Evolutionary conservation across 768 basidiomycete species (phyloP).

Genomic region (Russula virescens): DNA sequence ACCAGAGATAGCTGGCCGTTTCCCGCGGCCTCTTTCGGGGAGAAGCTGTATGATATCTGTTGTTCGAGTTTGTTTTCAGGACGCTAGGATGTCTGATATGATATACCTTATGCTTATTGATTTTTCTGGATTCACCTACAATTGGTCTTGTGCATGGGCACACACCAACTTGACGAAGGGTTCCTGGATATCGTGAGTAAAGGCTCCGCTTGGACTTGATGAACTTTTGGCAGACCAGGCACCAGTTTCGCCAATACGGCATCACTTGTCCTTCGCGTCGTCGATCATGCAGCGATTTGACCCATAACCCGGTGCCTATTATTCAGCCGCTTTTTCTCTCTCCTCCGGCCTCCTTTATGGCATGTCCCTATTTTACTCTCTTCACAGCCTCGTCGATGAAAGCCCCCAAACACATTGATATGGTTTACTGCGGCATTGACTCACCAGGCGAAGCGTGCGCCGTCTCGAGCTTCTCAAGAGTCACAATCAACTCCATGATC

Average conservation of each 20-base stretch:
- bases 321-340: too few relatives aligned
- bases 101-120: not conserved
- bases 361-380: too few relatives aligned
- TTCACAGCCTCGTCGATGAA: not conserved
- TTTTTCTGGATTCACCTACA: not conserved
- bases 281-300: too few relatives aligned
- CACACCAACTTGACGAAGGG: too few relatives aligned
- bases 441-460: not conserved
- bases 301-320: too few relatives aligned
- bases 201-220: too few relatives aligned
- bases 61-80: not conserved
- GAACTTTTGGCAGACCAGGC: too few relatives aligned
- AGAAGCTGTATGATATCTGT: not conserved
- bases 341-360: too few relatives aligned
- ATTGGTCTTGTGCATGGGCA: not conserved
- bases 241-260: too few relatives aligned
- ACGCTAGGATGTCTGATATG: not conserved
- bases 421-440: not conserved
- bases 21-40: too few relatives aligned
- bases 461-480: not conserved
- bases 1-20: not conserved
- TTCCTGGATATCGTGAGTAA: too few relatives aligned
- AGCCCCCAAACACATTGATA: not conserved
- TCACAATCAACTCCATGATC: not conserved
- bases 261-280: too few relatives aligned